A percentile compares a stretch with the other conserved stretches of the same genome.
Conservation (phyloP, 1,284 basidiomycete species). For the Kalmanozyma brasiliensis region DNA sequence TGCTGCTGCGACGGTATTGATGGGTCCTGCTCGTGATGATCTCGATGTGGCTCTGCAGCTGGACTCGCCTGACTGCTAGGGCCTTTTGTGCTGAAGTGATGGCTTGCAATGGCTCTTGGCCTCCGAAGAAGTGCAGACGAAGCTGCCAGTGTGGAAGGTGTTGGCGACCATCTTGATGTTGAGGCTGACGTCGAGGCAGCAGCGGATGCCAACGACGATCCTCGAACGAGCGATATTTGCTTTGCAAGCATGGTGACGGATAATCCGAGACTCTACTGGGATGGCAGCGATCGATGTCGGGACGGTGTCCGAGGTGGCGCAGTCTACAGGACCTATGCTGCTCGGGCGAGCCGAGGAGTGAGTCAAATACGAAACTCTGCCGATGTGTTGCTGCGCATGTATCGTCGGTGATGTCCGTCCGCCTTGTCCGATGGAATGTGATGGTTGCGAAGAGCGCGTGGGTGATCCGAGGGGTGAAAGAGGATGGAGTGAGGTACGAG, state of each 20-base stretch:
- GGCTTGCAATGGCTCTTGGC: slow-evolving; percentile 1
- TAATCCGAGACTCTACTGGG: background rate
- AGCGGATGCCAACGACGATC: slow-evolving; percentile 20
- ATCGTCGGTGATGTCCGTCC: too few species aligned
- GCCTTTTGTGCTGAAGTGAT: slow-evolving; percentile 28
- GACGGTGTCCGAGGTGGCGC: background rate
- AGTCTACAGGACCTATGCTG: background rate
- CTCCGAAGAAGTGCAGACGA: background rate
- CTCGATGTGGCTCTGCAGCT: slow-evolving; percentile 30
- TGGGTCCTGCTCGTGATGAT: slow-evolving; percentile 26
- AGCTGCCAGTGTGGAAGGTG: background rate
- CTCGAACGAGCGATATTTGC: slow-evolving; percentile 26
- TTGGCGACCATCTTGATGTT: slow-evolving; percentile 7
- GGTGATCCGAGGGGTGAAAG: background rate
- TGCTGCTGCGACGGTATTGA: slow-evolving; percentile 10
- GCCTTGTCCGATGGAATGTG: too few species aligned
- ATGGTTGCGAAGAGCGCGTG: too few species aligned
- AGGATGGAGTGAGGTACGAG: slow-evolving; percentile 1
- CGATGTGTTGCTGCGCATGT: too few species aligned
- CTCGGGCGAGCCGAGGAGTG: too few species aligned
- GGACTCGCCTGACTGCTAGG: slow-evolving; percentile 37
- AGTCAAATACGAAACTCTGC: too few species aligned
- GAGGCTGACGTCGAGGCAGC: slow-evolving; percentile 3
- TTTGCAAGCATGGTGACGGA: slow-evolving; percentile 27
- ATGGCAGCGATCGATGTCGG: background rate